phyloP scores from a whole-genome alignment of 1,284 basidiomycete genomes.

The Apiotrichum montevideense region DNA sequence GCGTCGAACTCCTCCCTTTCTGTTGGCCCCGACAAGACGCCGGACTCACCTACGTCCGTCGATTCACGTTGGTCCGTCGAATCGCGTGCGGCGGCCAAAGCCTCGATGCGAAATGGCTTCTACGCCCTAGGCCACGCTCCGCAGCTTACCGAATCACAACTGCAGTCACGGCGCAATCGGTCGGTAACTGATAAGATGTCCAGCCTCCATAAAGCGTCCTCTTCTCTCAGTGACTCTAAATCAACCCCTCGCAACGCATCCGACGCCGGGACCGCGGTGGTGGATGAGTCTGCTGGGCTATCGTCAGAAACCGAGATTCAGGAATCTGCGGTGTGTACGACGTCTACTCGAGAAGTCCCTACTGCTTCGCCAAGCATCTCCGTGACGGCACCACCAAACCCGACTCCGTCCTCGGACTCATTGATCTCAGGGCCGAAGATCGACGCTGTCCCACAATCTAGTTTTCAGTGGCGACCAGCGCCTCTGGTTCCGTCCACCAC shows the following conservation, averaged over 20 bases:
- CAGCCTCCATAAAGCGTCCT: neutral
- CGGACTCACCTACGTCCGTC: slow-evolving; percentile 5
- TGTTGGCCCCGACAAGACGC: neutral
- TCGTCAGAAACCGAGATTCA: too few relatives aligned
- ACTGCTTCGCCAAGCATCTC: too few relatives aligned
- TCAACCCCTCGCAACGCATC: neutral
- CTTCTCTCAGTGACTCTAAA: neutral
- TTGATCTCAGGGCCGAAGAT: too few relatives aligned
- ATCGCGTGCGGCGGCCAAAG: slow-evolving; percentile 3
- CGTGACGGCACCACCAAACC: too few relatives aligned
- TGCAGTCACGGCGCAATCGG: neutral
- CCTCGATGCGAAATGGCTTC: slow-evolving; percentile 5
- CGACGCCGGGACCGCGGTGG: too few relatives aligned
- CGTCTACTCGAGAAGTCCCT: too few relatives aligned
- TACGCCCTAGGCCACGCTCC: slow-evolving; percentile 16
- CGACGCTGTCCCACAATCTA: too few relatives aligned
- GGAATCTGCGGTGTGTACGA: too few relatives aligned
- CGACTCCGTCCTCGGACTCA: too few relatives aligned
- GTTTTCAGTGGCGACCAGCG: too few relatives aligned
- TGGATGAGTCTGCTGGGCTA: too few relatives aligned
- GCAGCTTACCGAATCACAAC: slow-evolving; percentile 5
- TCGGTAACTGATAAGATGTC: neutral
- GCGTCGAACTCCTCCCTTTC: neutral
- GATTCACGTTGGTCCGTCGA: slow-evolving; percentile 10
- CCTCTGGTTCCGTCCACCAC: too few relatives aligned